These are phyloP conservation scores for Daldinia sp. DNA, from an alignment of 2,329 filamentous ascomycete species.

Conservation along the genomic window DNA sequence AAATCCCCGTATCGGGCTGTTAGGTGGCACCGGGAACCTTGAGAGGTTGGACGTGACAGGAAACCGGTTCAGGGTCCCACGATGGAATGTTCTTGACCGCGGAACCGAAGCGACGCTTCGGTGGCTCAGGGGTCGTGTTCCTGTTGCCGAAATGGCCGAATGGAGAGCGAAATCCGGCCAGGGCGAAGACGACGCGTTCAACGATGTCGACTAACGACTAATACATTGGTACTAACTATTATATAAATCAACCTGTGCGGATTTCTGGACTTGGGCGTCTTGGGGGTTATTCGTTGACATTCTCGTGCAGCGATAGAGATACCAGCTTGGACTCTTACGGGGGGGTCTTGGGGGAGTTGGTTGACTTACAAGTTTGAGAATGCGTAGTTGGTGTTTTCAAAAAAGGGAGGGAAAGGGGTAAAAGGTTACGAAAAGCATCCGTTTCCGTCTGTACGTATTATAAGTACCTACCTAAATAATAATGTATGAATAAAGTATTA, in stretches of 20 bases:
- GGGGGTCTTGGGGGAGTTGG: constrained; percentile 14
- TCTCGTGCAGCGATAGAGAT: constrained; percentile 30
- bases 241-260: constrained; percentile 13
- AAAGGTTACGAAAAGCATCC: constrained; percentile 20
- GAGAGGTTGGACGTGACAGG: constrained; percentile 81
- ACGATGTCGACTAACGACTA: constrained; percentile 41
- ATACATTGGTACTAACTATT: constrained; percentile 15
- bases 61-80: constrained; percentile 89
- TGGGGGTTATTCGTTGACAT: constrained; percentile 20
- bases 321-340: constrained; percentile 24
- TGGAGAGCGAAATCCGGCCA: constrained; percentile 64
- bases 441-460: background rate
- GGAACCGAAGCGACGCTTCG: constrained; percentile 86
- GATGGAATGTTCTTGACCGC: constrained; percentile 84
- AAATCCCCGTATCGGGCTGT: constrained; percentile 82
- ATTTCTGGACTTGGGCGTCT: constrained; percentile 17
- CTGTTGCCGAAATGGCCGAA: constrained; percentile 68
- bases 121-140: constrained; percentile 83
- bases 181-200: constrained; percentile 48
- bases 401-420: constrained; percentile 19
- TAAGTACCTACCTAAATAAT: background rate
- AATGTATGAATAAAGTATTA: constrained; percentile 9
- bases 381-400: constrained; percentile 25
- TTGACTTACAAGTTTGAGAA: constrained; percentile 28
- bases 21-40: constrained; percentile 72